phyloP scores from a whole-genome alignment of 1,284 basidiomycete genomes.

The Anthracocystis panici-leucophaei region DNA sequence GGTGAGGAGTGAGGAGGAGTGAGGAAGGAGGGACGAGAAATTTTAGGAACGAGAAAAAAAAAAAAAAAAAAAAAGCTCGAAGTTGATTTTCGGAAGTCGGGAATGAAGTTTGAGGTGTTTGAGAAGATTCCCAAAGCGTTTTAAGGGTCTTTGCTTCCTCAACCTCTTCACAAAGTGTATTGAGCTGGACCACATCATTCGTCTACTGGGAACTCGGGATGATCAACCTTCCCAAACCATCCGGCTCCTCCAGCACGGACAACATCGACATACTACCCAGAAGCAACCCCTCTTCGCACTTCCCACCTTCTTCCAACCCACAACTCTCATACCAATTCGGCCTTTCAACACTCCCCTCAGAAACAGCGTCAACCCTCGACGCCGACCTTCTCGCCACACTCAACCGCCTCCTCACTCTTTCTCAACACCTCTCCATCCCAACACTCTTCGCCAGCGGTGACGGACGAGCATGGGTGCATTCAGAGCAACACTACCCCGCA shows the following conservation, averaged over 20 bases:
- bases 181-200: background rate
- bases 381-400: background rate
- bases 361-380: background rate
- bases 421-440: conserved; percentile 16
- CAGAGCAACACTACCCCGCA: conserved; percentile 21
- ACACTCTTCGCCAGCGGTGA: conserved; percentile 24
- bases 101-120: background rate
- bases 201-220: conserved; percentile 5
- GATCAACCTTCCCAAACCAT: conserved; percentile 18
- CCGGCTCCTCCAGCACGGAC: background rate
- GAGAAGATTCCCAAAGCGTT: conserved; percentile 8
- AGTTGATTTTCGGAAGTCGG: conserved; percentile 31
- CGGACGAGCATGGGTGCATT: conserved; percentile 36
- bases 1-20: background rate
- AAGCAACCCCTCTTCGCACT: background rate
- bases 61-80: conserved; percentile 26
- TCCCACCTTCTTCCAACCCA: background rate
- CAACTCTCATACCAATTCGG: conserved; percentile 24
- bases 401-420: conserved; percentile 1
- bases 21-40: background rate
- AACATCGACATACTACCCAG: conserved; percentile 8
- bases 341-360: conserved; percentile 3
- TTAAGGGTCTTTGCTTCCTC: conserved; percentile 1
- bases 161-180: background rate
- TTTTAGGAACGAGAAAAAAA: background rate